A percentile compares a stretch with the other conserved stretches of the same genome.
phyloP scores from a whole-genome alignment of 2,329 filamentous ascomycete genomes.

The Pseudopyricularia cyperi region DNA sequence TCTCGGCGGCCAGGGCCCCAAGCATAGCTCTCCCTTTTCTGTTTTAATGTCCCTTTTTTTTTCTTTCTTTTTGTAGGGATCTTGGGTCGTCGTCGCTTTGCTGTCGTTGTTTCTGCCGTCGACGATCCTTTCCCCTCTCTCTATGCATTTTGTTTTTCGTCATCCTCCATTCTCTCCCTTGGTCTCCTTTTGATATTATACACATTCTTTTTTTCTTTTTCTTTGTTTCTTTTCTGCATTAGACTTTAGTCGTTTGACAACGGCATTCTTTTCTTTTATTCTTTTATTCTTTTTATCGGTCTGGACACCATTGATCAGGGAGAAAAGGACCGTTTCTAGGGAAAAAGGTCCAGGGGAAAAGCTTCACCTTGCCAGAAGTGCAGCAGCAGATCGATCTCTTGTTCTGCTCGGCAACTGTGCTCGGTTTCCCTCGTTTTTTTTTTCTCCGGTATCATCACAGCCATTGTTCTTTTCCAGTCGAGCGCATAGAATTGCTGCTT shows the following conservation, averaged over 20 bases:
- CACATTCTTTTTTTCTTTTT: conserved; percentile 3
- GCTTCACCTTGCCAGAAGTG: conserved; percentile 1
- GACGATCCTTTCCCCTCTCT: background rate
- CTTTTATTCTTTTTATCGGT: background rate
- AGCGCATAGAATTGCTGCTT: too few relatives aligned
- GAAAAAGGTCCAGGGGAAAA: too few relatives aligned
- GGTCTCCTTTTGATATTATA: background rate
- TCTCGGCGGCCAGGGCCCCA: background rate
- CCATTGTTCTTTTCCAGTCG: background rate
- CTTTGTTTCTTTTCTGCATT: background rate
- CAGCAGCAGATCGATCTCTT: too few relatives aligned
- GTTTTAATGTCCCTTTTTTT: background rate
- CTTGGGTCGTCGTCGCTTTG: background rate
- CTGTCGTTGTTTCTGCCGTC: background rate
- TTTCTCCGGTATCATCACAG: background rate
- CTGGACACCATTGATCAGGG: too few relatives aligned
- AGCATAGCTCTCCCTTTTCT: background rate
- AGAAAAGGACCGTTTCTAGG: too few relatives aligned
- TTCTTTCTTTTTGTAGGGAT: background rate
- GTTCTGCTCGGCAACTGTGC: too few relatives aligned
- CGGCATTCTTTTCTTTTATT: background rate
- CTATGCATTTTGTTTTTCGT: background rate
- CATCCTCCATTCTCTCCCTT: background rate
- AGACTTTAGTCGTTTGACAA: background rate
- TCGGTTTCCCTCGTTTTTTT: too few relatives aligned